Conservation (phyloP, 148 eudicot species). For the Chenopodium album region DNA sequence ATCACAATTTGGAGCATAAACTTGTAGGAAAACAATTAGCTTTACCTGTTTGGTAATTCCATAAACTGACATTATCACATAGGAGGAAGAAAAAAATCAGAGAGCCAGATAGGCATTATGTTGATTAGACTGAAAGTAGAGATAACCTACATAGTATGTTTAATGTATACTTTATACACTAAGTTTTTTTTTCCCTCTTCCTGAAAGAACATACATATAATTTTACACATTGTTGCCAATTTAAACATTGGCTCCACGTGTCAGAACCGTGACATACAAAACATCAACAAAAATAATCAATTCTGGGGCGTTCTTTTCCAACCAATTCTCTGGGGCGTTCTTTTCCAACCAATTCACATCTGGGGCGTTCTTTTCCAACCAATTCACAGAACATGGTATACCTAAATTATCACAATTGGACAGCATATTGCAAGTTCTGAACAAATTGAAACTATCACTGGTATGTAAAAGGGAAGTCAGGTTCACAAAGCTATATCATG, state of each 20-base stretch:
- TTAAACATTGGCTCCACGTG: neutral
- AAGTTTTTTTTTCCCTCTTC: neutral
- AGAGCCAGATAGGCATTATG: neutral
- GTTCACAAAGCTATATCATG: neutral
- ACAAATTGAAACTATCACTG: neutral
- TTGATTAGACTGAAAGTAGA: neutral
- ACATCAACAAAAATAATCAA: neutral
- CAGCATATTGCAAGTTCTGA: neutral
- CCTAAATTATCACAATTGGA: neutral
- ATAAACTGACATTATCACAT: neutral
- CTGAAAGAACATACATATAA: neutral
- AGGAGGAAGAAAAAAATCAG: neutral
- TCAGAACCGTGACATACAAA: neutral
- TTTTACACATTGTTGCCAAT: neutral
- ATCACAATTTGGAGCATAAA: neutral
- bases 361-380: neutral
- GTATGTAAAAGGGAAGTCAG: neutral
- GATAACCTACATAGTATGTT: neutral
- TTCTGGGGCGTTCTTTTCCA: neutral
- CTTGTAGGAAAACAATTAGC: neutral
- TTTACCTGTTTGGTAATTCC: neutral
- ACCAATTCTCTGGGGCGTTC: neutral
- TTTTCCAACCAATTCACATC: neutral
- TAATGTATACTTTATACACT: neutral
- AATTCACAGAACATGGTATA: neutral